Evolutionary conservation across 2,329 filamentous ascomycete genomes (phyloP).

Genomic region (Sporothrix variecibatus): DNA sequence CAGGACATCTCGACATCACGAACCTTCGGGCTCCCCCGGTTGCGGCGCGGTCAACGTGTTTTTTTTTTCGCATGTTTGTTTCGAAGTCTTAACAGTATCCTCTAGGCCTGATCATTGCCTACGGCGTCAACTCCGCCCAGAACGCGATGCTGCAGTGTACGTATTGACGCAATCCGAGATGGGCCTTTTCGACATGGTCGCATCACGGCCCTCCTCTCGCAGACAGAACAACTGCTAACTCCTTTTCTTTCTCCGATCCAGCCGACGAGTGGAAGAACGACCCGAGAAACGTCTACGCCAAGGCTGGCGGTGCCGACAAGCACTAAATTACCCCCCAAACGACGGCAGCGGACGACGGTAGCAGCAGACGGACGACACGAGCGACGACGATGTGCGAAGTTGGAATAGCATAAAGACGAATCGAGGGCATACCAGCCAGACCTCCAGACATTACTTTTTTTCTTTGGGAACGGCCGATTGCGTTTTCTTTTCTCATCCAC

Average conservation of each 20-base stretch:
- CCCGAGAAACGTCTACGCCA: constrained; percentile 76
- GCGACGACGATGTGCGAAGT: constrained; percentile 3
- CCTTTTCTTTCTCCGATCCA: constrained; percentile 42
- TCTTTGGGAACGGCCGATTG: background rate
- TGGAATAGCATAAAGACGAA: constrained; percentile 12
- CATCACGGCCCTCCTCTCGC: background rate
- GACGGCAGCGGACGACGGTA: background rate
- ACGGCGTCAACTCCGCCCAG: constrained; percentile 85
- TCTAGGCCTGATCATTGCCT: constrained; percentile 79
- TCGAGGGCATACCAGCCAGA: background rate
- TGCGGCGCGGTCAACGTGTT: background rate
- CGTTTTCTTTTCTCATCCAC: too few species aligned
- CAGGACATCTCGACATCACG: background rate
- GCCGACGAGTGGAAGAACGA: constrained; percentile 97
- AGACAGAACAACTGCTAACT: background rate
- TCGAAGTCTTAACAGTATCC: background rate
- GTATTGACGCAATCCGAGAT: constrained; percentile 30
- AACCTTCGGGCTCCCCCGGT: background rate
- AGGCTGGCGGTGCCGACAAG: constrained; percentile 36
- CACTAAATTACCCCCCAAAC: constrained; percentile 27
- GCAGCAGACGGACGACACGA: background rate
- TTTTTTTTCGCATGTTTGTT: background rate
- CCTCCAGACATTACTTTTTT: background rate
- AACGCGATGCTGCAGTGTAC: constrained; percentile 76
- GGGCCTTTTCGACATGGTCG: too few species aligned